Conservation (phyloP, 495 filamentous ascomycete genomes). For the Neurospora discreta region DNA sequence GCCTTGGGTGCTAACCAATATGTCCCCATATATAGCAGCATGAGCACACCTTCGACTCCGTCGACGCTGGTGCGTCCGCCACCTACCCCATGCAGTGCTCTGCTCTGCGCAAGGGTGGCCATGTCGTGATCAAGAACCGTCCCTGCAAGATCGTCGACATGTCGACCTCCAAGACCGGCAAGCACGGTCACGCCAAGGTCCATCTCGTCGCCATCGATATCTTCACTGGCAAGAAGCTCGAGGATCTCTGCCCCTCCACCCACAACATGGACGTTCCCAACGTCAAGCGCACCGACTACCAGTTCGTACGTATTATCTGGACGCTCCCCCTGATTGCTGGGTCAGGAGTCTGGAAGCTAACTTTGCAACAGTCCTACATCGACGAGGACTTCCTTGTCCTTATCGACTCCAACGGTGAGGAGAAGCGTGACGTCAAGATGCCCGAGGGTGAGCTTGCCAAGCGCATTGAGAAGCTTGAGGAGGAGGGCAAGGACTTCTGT, state of each 20-base stretch:
- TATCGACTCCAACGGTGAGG: conserved; percentile 66
- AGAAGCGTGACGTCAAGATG: conserved; percentile 90
- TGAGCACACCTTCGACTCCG: conserved; percentile 79
- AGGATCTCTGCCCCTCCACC: conserved; percentile 98
- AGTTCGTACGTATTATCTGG: conserved; percentile 57
- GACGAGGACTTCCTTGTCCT: conserved; percentile 88
- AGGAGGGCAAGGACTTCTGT: conserved; percentile 66
- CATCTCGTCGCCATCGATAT: conserved; percentile 95
- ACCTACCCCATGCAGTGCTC: conserved; percentile 99
- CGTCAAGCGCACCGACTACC: conserved; percentile 81
- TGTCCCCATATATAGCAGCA: conserved; percentile 41
- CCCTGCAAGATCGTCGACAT: conserved; percentile 99
- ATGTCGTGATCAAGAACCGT: conserved; percentile 93
- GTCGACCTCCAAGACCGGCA: conserved; percentile 99
- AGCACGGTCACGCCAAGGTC: conserved; percentile 99
- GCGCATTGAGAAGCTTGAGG: conserved; percentile 60
- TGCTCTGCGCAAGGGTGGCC: conserved; percentile 96
- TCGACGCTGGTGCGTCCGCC: conserved; percentile 84
- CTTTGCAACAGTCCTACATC: conserved; percentile 41
- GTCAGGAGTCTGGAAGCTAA: conserved; percentile 2
- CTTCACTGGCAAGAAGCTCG: conserved; percentile 98
- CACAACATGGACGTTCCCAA: conserved; percentile 99
- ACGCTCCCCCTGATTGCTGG: neutral
- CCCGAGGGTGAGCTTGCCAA: conserved; percentile 82
- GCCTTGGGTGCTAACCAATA: conserved; percentile 2